phyloP scores from a whole-genome alignment of 2,329 filamentous ascomycete species.

The Verticillium alfalfae region DNA sequence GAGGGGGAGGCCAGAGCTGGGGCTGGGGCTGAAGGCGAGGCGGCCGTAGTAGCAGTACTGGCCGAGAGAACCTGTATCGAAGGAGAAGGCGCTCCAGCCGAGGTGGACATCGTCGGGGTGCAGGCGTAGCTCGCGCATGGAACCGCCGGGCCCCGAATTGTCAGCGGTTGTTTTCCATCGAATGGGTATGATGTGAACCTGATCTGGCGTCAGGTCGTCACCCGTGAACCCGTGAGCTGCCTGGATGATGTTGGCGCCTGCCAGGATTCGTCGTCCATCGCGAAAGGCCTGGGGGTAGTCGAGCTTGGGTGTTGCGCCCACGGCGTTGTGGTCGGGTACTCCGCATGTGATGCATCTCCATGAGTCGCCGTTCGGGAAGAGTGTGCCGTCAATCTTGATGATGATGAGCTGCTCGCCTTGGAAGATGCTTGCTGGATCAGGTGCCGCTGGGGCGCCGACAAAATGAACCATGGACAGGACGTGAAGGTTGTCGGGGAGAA shows the following conservation, averaged over 20 bases:
- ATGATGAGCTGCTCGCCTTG: slow-evolving; percentile 33
- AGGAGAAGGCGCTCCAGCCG: slow-evolving; percentile 26
- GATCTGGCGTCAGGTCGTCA: slow-evolving; percentile 26
- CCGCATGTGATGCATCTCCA: slow-evolving; percentile 44
- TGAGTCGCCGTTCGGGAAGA: slow-evolving; percentile 34
- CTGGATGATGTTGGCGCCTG: slow-evolving; percentile 27
- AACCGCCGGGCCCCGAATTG: slow-evolving; percentile 19
- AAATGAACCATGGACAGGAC: slow-evolving; percentile 32
- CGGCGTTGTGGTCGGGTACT: slow-evolving; percentile 24
- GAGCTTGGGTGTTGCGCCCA: slow-evolving; percentile 10
- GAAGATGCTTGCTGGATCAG: slow-evolving; percentile 33
- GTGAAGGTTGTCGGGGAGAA: slow-evolving; percentile 36
- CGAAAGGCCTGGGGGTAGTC: slow-evolving; percentile 38
- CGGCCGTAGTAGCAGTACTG: slow-evolving; percentile 21
- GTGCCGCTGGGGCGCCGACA: slow-evolving; percentile 31
- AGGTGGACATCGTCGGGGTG: slow-evolving; percentile 34
- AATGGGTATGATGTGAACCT: slow-evolving; percentile 29
- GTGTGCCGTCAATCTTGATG: slow-evolving; percentile 32
- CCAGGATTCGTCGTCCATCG: slow-evolving; percentile 28
- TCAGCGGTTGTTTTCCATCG: slow-evolving; percentile 24
- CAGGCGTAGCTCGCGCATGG: slow-evolving; percentile 30
- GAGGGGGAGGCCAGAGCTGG: slow-evolving; percentile 18
- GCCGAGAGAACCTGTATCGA: slow-evolving; percentile 9
- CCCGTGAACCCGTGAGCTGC: slow-evolving; percentile 22
- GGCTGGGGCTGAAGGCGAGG: slow-evolving; percentile 27